A percentile compares a stretch with the other conserved stretches of the same genome.
phyloP scores from a whole-genome alignment of 345 rosid species.

The Acer negundo region DNA sequence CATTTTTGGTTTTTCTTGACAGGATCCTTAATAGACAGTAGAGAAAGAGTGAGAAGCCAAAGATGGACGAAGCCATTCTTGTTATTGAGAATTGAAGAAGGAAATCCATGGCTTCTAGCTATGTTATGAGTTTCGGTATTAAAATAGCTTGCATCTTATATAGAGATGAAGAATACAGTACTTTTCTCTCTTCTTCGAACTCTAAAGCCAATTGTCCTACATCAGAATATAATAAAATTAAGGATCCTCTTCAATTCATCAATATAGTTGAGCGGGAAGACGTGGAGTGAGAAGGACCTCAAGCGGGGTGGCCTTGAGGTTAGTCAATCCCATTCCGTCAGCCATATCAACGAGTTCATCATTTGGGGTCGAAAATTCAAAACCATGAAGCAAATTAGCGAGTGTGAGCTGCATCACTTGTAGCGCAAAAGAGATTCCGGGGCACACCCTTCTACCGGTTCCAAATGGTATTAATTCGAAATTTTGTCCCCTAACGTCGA shows the following conservation, averaged over 20 bases:
- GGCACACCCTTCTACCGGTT: slow-evolving; percentile 46
- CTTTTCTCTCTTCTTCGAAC: too few species aligned
- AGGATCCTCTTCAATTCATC: too few species aligned
- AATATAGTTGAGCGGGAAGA: too few species aligned
- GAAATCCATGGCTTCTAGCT: neutral
- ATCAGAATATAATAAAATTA: too few species aligned
- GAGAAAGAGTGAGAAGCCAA: neutral
- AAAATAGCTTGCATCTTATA: neutral
- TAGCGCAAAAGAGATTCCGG: slow-evolving; percentile 35
- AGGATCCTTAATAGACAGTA: neutral
- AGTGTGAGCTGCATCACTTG: slow-evolving; percentile 31
- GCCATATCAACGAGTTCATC: slow-evolving; percentile 31
- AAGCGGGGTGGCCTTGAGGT: slow-evolving; percentile 15
- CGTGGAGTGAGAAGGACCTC: slow-evolving; percentile 17
- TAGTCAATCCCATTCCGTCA: slow-evolving; percentile 19
- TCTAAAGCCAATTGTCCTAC: too few species aligned
- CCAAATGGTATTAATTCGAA: slow-evolving; percentile 47
- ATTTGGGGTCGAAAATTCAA: slow-evolving; percentile 23
- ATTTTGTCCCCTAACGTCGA: slow-evolving; percentile 35
- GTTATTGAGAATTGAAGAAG: neutral
- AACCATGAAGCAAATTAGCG: slow-evolving; percentile 40
- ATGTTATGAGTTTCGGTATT: neutral
- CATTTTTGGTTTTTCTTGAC: neutral
- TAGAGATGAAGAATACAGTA: neutral
- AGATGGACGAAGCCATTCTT: neutral